Evolutionary conservation across 2,329 filamentous ascomycete genomes (phyloP).

Genomic region (Monosporascus sp.): DNA sequence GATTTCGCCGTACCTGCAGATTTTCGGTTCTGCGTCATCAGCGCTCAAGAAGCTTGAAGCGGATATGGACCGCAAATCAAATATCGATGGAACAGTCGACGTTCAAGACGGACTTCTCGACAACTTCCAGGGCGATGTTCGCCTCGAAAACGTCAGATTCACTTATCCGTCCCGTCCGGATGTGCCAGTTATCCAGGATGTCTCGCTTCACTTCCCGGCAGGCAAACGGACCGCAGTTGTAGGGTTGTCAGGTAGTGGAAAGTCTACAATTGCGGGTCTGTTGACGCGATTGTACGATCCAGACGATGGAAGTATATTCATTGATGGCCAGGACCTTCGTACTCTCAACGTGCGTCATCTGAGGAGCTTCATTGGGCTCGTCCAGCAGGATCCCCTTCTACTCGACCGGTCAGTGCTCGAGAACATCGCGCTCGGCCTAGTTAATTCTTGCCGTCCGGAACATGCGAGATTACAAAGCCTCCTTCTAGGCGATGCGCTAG

Average conservation of each 20-base stretch:
- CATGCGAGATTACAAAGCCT: conserved; percentile 33
- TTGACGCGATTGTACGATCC: conserved; percentile 56
- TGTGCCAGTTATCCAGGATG: conserved; percentile 29
- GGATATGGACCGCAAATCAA: conserved; percentile 46
- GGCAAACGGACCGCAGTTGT: conserved; percentile 43
- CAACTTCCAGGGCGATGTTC: conserved; percentile 37
- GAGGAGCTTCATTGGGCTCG: conserved; percentile 25
- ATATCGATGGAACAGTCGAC: conserved; percentile 40
- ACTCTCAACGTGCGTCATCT: conserved; percentile 41
- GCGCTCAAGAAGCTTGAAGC: conserved; percentile 49
- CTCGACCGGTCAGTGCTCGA: conserved; percentile 31
- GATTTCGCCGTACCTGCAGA: conserved; percentile 56
- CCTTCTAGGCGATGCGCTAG: conserved; percentile 45
- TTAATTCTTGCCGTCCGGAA: conserved; percentile 27
- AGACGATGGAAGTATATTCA: conserved; percentile 38
- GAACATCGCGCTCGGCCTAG: conserved; percentile 33
- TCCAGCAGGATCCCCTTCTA: conserved; percentile 29
- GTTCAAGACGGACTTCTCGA: conserved; percentile 38
- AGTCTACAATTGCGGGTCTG: conserved; percentile 47
- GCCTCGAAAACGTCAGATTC: conserved; percentile 32
- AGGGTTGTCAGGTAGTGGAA: conserved; percentile 44
- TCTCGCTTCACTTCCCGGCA: conserved; percentile 29
- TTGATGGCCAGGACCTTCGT: conserved; percentile 45
- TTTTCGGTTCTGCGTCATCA: conserved; percentile 51
- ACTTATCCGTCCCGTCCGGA: conserved; percentile 34